A percentile compares a stretch with the other conserved stretches of the same genome.
These are phyloP conservation scores for Ehretia macrophylla DNA, from an alignment of 257 asterid species.

Conservation along the genomic window DNA sequence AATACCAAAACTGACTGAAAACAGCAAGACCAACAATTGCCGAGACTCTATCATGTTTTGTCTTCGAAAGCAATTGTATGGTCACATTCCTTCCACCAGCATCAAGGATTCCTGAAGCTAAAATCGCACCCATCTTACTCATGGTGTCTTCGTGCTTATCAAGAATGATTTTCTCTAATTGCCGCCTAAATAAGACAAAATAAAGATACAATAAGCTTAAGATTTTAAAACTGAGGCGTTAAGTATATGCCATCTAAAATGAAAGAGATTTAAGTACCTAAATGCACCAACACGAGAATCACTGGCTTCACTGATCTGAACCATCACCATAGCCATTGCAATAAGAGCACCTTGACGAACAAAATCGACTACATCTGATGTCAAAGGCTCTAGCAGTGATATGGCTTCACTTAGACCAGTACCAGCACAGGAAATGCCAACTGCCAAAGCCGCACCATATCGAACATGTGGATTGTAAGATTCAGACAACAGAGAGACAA, in stretches of 20 bases:
- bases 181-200: conserved; percentile 58
- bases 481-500: conserved; percentile 85
- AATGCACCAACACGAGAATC: conserved; percentile 97
- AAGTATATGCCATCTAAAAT: too few relatives aligned
- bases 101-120: conserved; percentile 94
- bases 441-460: conserved; percentile 97
- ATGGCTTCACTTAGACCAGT: conserved; percentile 97
- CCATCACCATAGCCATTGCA: conserved; percentile 99
- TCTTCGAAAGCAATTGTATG: conserved; percentile 76
- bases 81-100: conserved; percentile 98
- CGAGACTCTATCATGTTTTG: conserved; percentile 77
- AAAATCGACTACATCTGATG: conserved; percentile 92
- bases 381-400: conserved; percentile 91
- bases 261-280: conserved; percentile 41
- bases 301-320: conserved; percentile 87
- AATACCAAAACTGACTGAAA: conserved; percentile 97
- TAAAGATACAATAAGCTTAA: background rate
- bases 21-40: conserved; percentile 96
- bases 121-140: conserved; percentile 99
- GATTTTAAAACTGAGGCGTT: background rate
- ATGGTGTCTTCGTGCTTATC: conserved; percentile 97
- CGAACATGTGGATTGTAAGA: conserved; percentile 99
- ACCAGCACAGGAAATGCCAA: conserved; percentile 98
- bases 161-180: conserved; percentile 79
- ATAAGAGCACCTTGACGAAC: conserved; percentile 99